Evolutionary conservation across 2,329 filamentous ascomycete genomes (phyloP), one percentile per base, ranked within the genome.

Genomic region (Penicillium fuscoglaucum): DNA sequence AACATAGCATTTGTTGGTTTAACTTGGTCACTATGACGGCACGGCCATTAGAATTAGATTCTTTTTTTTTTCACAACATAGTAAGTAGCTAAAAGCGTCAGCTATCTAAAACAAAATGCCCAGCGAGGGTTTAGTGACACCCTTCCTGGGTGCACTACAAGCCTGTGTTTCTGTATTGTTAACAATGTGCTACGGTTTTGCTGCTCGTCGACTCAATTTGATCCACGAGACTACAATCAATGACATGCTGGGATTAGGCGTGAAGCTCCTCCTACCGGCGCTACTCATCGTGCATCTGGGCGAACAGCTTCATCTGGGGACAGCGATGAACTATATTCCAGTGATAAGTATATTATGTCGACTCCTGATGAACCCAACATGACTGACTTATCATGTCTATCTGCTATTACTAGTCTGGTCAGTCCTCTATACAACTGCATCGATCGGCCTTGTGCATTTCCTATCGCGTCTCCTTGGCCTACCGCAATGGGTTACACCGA

Each of bases 1-100:
- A 15, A 15, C 3, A 6, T 15, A 15, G 6, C 17, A 35, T 35
- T 35, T 13, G 5, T 13, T 19, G 6, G 13, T 29, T 41, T 19
- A 17, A n/a, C n/a, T 56, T 12, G 33, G 58, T n/a, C 65, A 57
- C 9, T 64, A 70, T 46, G 66, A 70, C 35, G 46, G 1, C 31
- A 48, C 6, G 19, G 46, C 15, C 3, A 35, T 21, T 6, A 35
- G 1, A 33, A 21, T 24, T 7, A 24, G 10, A 24, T 21, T 4
- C 19, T 3, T 6, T 7, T 4, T 29, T 12, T 29, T 6, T 13
- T 4, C 8, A 35, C 9, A 46, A 45, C 7, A 2, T 12, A 19
- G 19, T 19, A 33, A 5, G 15, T 10, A 26, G 15, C 13, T 24
- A 1, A 35, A 35, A 7, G 2, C 0, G 1, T 4, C 28, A 24